Evolutionary conservation across 148 eudicot species (phyloP), one percentile per base, ranked within the genome.

Genomic region (Camellia lanceoleosa): DNA sequence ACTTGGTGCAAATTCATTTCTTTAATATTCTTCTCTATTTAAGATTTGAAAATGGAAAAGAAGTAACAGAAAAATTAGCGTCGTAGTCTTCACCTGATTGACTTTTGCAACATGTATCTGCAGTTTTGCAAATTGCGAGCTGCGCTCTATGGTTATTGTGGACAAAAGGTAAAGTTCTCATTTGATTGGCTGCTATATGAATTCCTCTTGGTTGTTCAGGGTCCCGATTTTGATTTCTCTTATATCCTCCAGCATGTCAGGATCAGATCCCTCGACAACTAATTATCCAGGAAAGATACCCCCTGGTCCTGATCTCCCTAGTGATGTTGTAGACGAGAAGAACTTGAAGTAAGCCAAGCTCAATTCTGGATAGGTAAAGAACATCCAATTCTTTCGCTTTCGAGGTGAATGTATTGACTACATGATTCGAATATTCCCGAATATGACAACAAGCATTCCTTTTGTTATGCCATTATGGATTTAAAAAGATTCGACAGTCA

Each of bases 61-160:
- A 16, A n/a, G 20, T 20, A 60, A 60, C 64, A 15, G 64, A 60
- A 60, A 60, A 60, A 60, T n/a, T 18, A 71, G 74, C 60, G 7
- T 72, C 47, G 1, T 8, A 20, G 54, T 15, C 7, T 47, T 12
- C 15, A 5, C 47, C 46, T 76, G 66, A n/a, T 30, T 78, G 68
- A 74, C 16, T 54, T 73, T 7, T 18, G 71, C 61, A 13, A 79
- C 43, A 75, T 76, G n/a, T 74, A 43, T 75, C 4, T 86, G 87
- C 95, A 95, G 98, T 64, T 95, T 90, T 82, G 87, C 90, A 12
- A 95, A 95, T 76, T 95, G 98, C 49, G 97, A 95, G 88, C 94
- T 95, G 78, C 97, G 97, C 18, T 93, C 97, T 5, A 83, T 95
- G 93, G 89, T 93, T 79, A 88, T 93, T 60, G 89, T 83, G 16